Evolutionary conservation across 495 filamentous ascomycete species (phyloP).

Genomic region (Lineolata rhizophorae): DNA sequence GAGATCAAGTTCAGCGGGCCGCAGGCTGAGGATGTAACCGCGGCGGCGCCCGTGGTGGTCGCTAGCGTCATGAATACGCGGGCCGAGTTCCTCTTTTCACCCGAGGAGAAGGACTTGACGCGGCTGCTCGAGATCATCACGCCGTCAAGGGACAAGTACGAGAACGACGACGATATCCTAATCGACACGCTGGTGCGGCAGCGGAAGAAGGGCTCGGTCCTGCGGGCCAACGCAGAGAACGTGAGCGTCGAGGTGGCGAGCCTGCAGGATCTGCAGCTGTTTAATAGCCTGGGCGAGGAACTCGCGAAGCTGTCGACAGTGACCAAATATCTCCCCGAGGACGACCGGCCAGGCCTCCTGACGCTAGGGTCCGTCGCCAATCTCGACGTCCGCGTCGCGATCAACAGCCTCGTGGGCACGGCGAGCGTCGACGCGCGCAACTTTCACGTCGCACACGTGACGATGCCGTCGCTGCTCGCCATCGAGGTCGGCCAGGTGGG

Average conservation of each 20-base stretch:
- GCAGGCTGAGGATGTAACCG: conserved; percentile 21
- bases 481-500: conserved; percentile 38
- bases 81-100: conserved; percentile 49
- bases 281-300: conserved; percentile 56
- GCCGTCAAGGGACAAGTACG: conserved; percentile 80
- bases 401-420: conserved; percentile 37
- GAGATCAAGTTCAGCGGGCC: conserved; percentile 55
- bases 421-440: conserved; percentile 33
- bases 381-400: conserved; percentile 34
- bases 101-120: conserved; percentile 61
- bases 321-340: conserved; percentile 85
- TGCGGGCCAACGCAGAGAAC: conserved; percentile 43
- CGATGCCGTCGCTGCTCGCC: conserved; percentile 59
- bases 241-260: conserved; percentile 34
- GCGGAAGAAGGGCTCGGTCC: conserved; percentile 66
- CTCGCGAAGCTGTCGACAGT: conserved; percentile 63
- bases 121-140: conserved; percentile 68
- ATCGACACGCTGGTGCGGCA: conserved; percentile 83
- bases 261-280: conserved; percentile 33
- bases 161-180: conserved; percentile 83
- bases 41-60: conserved; percentile 27
- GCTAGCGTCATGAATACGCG: conserved; percentile 38
- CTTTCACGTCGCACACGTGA: conserved; percentile 62
- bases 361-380: conserved; percentile 46
- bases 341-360: conserved; percentile 78